Conservation (phyloP, 352 stramenopile genomes). For the Phytophthora macrochlamydospora region DNA sequence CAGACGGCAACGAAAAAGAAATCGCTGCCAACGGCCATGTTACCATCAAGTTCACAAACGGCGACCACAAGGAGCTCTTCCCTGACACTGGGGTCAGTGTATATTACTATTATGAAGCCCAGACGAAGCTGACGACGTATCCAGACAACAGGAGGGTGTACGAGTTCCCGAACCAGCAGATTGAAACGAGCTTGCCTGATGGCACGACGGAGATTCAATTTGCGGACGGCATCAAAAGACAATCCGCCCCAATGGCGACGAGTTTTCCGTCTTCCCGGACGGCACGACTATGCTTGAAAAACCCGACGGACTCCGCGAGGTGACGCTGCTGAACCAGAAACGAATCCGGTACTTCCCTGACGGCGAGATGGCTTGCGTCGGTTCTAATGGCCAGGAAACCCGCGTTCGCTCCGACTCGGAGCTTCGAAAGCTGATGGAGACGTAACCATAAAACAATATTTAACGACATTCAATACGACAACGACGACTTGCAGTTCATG, state of each 20-base stretch:
- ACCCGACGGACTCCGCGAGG: constrained; percentile 69
- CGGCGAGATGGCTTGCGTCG: constrained; percentile 68
- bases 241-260: constrained; percentile 73
- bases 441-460: constrained; percentile 25
- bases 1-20: constrained; percentile 95
- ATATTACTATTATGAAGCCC: constrained; percentile 94
- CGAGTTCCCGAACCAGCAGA: constrained; percentile 95
- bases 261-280: constrained; percentile 84
- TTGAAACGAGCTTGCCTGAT: constrained; percentile 93
- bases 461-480: constrained; percentile 13
- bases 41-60: constrained; percentile 94
- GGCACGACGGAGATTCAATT: constrained; percentile 95
- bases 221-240: constrained; percentile 94
- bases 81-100: constrained; percentile 88
- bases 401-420: constrained; percentile 69
- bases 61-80: constrained; percentile 94
- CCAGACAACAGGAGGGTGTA: constrained; percentile 95
- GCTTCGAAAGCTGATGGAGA: constrained; percentile 61
- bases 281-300: constrained; percentile 84
- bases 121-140: constrained; percentile 95
- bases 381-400: constrained; percentile 48
- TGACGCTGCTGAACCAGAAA: constrained; percentile 77
- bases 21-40: constrained; percentile 87
- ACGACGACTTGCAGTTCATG: too few species aligned
- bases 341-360: constrained; percentile 79